Percentiles rank a stretch among this genome's conserved stretches.
These are phyloP conservation scores for Raphanus sativus DNA, from an alignment of 345 rosid genomes.

Conservation along the genomic window DNA sequence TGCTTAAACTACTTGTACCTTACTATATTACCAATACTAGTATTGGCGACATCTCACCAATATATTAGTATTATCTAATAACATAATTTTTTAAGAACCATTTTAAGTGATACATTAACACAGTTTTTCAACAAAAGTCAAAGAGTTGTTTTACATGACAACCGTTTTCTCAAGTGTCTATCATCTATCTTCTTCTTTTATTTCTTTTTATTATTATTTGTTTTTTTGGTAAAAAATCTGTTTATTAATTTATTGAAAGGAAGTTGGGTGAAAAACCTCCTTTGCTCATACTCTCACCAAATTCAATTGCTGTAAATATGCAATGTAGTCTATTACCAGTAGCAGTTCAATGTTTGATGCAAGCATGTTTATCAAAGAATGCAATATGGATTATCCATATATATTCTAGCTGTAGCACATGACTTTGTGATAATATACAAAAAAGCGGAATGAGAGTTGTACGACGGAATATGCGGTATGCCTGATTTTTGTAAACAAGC, in stretches of 20 bases:
- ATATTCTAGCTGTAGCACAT: not conserved
- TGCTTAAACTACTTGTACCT: not conserved
- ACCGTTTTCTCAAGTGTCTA: not conserved
- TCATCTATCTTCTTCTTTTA: too few species aligned
- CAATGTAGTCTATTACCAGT: not conserved
- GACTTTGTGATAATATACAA: not conserved
- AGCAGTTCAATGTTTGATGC: not conserved
- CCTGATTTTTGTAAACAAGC: not conserved
- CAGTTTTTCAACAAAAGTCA: not conserved
- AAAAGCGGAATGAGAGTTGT: not conserved
- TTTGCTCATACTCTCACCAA: too few species aligned
- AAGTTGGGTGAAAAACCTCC: too few species aligned
- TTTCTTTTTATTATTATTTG: too few species aligned
- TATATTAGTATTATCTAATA: not conserved
- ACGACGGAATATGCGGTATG: not conserved
- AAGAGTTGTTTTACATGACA: not conserved
- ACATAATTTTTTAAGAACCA: not conserved
- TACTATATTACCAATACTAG: not conserved
- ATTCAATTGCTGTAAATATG: too few species aligned
- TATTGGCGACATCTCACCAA: not conserved
- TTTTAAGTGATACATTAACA: not conserved
- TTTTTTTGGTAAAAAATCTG: too few species aligned
- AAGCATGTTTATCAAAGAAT: not conserved
- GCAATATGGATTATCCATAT: not conserved
- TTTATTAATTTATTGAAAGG: too few species aligned